These are phyloP conservation scores for Ceratobasidium sp. DNA, from an alignment of 1,284 basidiomycete genomes.

Conservation along the genomic window DNA sequence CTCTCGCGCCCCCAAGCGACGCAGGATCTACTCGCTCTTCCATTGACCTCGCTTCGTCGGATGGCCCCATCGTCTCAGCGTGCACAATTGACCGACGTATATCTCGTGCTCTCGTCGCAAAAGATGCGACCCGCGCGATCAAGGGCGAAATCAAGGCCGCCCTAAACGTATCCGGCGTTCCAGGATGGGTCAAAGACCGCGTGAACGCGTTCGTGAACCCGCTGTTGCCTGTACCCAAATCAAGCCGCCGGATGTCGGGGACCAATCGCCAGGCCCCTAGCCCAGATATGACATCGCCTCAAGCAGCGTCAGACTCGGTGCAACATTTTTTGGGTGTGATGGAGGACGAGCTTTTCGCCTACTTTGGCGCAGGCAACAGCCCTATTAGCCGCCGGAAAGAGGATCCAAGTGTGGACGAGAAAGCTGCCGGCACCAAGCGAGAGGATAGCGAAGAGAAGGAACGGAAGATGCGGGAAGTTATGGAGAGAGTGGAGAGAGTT, in stretches of 20 bases:
- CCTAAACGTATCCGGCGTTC: conserved; percentile 60
- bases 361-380: conserved; percentile 53
- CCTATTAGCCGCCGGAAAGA: conserved; percentile 49
- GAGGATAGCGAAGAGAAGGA: conserved; percentile 52
- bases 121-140: conserved; percentile 70
- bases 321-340: conserved; percentile 81
- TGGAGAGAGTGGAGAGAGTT: conserved; percentile 79
- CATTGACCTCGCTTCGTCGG: conserved; percentile 45
- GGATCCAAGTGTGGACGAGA: conserved; percentile 55
- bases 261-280: conserved; percentile 10
- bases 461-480: conserved; percentile 63
- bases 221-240: conserved; percentile 42
- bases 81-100: conserved; percentile 70
- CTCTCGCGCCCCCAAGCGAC: conserved; percentile 52
- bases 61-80: conserved; percentile 63
- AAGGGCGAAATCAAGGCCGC: conserved; percentile 70
- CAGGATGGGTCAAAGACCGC: conserved; percentile 75
- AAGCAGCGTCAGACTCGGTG: conserved; percentile 64
- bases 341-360: conserved; percentile 65
- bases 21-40: conserved; percentile 51
- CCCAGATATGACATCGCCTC: conserved; percentile 45
- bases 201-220: conserved; percentile 57
- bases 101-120: conserved; percentile 69
- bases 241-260: conserved; percentile 22
- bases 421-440: conserved; percentile 51